A percentile compares a stretch with the other conserved stretches of the same genome.
Conservation (phyloP, 805 yeast species). For the Metahyphopichia silvanorum region DNA sequence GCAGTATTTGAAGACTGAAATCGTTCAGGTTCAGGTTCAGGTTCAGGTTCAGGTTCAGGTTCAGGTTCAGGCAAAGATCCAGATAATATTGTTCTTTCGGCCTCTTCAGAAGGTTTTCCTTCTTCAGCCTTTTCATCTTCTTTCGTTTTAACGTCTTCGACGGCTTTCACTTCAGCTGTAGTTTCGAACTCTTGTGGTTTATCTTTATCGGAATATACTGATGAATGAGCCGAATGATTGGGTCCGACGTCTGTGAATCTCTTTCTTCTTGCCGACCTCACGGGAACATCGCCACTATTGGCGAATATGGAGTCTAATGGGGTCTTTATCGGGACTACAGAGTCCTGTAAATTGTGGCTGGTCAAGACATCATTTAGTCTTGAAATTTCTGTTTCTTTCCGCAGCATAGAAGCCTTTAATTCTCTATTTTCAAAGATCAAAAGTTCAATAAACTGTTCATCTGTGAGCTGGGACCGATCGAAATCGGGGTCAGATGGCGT, state of each 20-base stretch:
- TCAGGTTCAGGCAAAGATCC: too few relatives aligned
- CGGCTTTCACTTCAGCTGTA: neutral
- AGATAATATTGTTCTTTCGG: conserved; percentile 1
- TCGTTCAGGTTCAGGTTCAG: too few relatives aligned
- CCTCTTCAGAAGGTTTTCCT: neutral
- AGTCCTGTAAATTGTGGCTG: neutral
- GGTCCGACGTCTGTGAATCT: too few relatives aligned
- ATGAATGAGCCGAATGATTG: too few relatives aligned
- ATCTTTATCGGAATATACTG: conserved; percentile 15
- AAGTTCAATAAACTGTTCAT: conserved; percentile 30
- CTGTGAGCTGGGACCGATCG: conserved; percentile 26
- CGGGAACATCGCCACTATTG: conserved; percentile 12
- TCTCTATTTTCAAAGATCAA: conserved; percentile 35
- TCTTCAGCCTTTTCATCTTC: conserved; percentile 1
- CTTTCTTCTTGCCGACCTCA: conserved; percentile 19
- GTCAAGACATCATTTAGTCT: too few relatives aligned
- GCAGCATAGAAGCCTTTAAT: conserved; percentile 16
- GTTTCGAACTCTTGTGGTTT: neutral
- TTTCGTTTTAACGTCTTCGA: neutral
- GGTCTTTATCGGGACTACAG: conserved; percentile 4
- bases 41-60: neutral
- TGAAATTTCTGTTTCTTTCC: conserved; percentile 9
- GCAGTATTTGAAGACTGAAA: too few relatives aligned
- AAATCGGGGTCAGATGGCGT: conserved; percentile 36
- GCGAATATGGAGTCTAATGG: conserved; percentile 4